Conservation (phyloP, 1,139 yeast species). For the Pichia sp. region DNA sequence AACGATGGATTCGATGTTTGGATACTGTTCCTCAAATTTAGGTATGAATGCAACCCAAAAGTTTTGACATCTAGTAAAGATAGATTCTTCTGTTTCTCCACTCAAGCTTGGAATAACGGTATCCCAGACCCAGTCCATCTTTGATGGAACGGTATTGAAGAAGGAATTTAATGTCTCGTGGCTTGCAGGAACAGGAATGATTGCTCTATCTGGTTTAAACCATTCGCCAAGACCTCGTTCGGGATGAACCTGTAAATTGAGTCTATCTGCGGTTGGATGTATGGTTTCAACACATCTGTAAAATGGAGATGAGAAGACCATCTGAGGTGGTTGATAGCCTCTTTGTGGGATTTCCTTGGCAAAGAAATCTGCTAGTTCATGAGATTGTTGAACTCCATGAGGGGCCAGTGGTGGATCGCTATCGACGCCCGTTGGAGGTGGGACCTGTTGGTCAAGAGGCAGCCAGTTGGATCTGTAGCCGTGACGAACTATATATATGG, state of each 20-base stretch:
- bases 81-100: constrained; percentile 46
- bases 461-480: constrained; percentile 59
- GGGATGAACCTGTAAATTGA: constrained; percentile 36
- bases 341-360: constrained; percentile 21
- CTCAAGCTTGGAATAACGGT: constrained; percentile 40
- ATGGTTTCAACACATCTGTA: constrained; percentile 54
- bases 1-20: constrained; percentile 37
- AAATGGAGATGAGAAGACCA: constrained; percentile 50
- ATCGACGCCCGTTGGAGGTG: constrained; percentile 53
- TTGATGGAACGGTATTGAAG: constrained; percentile 43
- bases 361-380: constrained; percentile 40
- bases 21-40: constrained; percentile 37
- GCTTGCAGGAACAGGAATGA: constrained; percentile 46
- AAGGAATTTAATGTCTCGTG: constrained; percentile 34
- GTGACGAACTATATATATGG: constrained; percentile 49
- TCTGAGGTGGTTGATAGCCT: too few species aligned
- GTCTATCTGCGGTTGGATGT: constrained; percentile 39
- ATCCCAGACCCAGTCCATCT: constrained; percentile 36
- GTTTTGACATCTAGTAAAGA: constrained; percentile 35
- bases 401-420: constrained; percentile 58
- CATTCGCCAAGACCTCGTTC: constrained; percentile 59
- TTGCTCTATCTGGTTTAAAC: constrained; percentile 42
- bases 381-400: constrained; percentile 55
- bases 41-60: constrained; percentile 46
- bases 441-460: constrained; percentile 33